Evolutionary conservation across 225 moss, liverwort and hornwort species (phyloP).

Genomic region (Takakia lepidozioides): DNA sequence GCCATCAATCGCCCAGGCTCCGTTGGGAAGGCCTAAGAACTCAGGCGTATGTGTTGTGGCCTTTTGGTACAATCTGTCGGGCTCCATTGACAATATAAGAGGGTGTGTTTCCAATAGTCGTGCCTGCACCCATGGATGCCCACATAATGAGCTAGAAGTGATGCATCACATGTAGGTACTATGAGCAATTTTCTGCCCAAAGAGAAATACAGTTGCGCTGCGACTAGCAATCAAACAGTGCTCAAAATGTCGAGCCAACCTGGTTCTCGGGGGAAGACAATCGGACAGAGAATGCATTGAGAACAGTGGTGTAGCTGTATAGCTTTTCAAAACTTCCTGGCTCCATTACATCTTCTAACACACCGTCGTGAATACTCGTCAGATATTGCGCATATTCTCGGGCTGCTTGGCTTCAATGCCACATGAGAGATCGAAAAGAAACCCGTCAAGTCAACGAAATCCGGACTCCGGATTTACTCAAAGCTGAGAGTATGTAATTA

Average conservation of each 20-base stretch:
- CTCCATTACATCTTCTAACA: constrained; percentile 55
- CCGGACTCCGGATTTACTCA: too few species aligned
- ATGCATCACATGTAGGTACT: too few species aligned
- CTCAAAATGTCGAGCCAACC: too few species aligned
- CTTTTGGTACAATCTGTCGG: constrained; percentile 56
- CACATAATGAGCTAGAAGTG: too few species aligned
- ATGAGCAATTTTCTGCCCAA: too few species aligned
- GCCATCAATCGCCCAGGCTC: constrained; percentile 63
- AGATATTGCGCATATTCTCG: constrained; percentile 58
- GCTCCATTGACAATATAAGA: constrained; percentile 60
- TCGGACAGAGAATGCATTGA: constrained; percentile 83
- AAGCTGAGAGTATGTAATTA: too few species aligned
- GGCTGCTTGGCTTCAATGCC: constrained; percentile 51
- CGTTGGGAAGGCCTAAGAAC: constrained; percentile 67
- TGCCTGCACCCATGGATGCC: too few species aligned
- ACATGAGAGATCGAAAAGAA: too few species aligned
- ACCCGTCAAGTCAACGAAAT: too few species aligned
- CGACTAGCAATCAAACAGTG: too few species aligned
- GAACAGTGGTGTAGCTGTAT: constrained; percentile 83
- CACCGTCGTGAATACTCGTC: constrained; percentile 41
- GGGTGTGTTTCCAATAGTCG: constrained; percentile 50
- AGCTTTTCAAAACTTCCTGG: constrained; percentile 71
- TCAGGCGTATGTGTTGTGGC: constrained; percentile 81
- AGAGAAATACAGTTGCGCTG: too few species aligned
- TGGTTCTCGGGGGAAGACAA: constrained; percentile 41